These are phyloP conservation scores for Oryza meyeriana DNA, from an alignment of 176 grass and related monocot species.

Conservation along the genomic window DNA sequence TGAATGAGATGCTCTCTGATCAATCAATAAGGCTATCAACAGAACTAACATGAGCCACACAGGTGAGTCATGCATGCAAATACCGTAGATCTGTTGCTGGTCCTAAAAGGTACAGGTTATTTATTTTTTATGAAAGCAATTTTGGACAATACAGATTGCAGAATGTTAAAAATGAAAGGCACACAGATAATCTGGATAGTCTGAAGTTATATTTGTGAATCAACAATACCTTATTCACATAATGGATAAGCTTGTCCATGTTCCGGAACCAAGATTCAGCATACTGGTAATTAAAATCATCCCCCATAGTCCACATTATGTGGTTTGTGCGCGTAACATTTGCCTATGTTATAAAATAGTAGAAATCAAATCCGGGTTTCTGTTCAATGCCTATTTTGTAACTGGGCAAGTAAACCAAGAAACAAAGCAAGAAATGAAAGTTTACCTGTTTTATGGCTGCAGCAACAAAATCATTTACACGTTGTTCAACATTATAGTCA, in stretches of 20 bases:
- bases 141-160: background rate
- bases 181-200: background rate
- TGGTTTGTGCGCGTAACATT: conserved; percentile 85
- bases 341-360: conserved; percentile 51
- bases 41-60: background rate
- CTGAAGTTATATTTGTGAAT: background rate
- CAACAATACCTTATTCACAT: conserved; percentile 81
- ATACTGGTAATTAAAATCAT: conserved; percentile 94
- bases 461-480: conserved; percentile 82
- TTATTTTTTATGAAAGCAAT: background rate
- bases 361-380: conserved; percentile 18
- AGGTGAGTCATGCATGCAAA: background rate
- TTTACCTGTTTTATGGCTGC: conserved; percentile 84
- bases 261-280: conserved; percentile 93
- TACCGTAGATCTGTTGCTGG: background rate
- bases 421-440: background rate
- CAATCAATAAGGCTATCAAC: background rate
- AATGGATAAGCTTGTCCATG: conserved; percentile 92
- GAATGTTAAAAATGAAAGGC: background rate
- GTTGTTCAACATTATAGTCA: conserved; percentile 82
- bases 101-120: background rate
- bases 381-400: conserved; percentile 23
- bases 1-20: background rate
- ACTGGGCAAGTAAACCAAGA: background rate
- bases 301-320: conserved; percentile 98